Base-by-base conservation (phyloP, 2,329 filamentous ascomycete genomes). In the Metarhizium rileyi region DNA sequence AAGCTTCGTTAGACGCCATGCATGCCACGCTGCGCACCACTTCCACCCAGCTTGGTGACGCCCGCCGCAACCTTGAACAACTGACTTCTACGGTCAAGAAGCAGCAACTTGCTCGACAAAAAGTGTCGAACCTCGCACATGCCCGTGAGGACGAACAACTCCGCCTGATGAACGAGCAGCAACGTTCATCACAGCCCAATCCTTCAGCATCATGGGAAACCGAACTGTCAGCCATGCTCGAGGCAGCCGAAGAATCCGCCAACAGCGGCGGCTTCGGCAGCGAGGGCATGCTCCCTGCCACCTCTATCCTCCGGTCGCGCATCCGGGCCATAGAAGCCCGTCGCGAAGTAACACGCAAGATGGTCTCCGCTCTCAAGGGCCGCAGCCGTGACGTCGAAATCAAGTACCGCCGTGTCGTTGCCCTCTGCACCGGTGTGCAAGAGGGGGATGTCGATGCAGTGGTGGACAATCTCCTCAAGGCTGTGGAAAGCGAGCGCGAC, bases 381-480 rank as follows among this genome's bases (percentile, higher is more conserved):
- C 83, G 87, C 52, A 91, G 88, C 58, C 84, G 83, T 4, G 90
- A 95, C 48, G 75, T 95, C 3, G 91, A 95, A 61, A 75, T 85
- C 56, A 89, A 93, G 67, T 96, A 96, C 64, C 80, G 90, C 25
- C 86, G 85, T 56, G 87, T 97, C 27, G 89, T 98, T 23, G 83
- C 86, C 48, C 72, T 96, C 12, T 96, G 91, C 63, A 95, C 90
- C 0, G 83, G 82, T 8, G 86, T 90, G 30, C 77, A 81, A 1
- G 89, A 94, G 53, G 75, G 77, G 8, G 80, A 88, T 51, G 86
- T 97, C 14, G 93, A 97, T 58, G 79, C 80, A 50, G 79, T 90
- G 47, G 74, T 96, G 0, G 87, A 89, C 47, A 82, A 83, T 3
- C 72, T 98, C 41, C 80, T 94, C 44, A 82, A 87, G 54, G 93